A percentile compares a stretch with the other conserved stretches of the same genome.
phyloP scores from a whole-genome alignment of 345 rosid genomes.

The Durio zibethinus region DNA sequence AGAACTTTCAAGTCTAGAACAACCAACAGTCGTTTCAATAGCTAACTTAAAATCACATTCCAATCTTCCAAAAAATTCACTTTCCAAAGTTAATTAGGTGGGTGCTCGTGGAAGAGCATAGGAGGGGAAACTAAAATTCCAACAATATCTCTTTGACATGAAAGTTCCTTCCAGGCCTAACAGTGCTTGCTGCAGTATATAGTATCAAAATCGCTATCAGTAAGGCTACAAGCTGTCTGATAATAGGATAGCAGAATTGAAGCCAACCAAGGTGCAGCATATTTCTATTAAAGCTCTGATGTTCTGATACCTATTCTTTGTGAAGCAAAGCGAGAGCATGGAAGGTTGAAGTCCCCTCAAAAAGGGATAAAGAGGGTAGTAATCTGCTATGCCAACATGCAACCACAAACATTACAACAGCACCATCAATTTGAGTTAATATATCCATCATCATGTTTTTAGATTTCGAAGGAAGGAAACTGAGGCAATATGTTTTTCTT shows the following conservation, averaged over 20 bases:
- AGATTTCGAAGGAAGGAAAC: background rate
- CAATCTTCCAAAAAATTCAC: background rate
- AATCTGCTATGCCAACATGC: background rate
- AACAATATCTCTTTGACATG: background rate
- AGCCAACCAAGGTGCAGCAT: background rate
- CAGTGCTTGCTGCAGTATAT: background rate
- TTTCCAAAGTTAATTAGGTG: background rate
- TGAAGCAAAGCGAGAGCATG: background rate
- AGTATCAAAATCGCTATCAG: background rate
- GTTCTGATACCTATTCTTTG: background rate
- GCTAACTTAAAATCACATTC: background rate
- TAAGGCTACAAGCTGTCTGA: background rate
- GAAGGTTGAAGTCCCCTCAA: background rate
- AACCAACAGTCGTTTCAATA: background rate
- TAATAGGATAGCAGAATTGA: background rate
- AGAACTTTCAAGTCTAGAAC: background rate
- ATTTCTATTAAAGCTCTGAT: background rate
- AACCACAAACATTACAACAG: background rate
- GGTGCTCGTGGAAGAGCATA: background rate
- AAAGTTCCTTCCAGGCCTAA: slow-evolving; percentile 7
- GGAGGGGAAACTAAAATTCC: background rate
- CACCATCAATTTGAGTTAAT: background rate
- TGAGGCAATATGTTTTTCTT: background rate
- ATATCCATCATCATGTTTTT: background rate
- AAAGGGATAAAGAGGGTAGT: background rate